Conservation (phyloP, 2,329 filamentous ascomycete genomes). For the Bretziella fagacearum region DNA sequence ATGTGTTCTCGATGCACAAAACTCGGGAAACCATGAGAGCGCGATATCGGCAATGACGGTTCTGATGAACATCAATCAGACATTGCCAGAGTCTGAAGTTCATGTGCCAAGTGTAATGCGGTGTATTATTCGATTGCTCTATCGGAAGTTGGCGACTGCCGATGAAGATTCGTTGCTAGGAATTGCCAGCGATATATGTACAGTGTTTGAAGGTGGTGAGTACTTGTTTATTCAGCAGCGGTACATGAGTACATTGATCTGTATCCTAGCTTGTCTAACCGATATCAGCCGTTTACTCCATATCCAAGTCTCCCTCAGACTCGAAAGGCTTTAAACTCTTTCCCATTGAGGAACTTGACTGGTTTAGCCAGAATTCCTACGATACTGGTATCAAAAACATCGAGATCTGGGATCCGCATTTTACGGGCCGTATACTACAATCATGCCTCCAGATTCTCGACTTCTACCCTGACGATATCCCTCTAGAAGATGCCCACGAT, state of each 20-base stretch:
- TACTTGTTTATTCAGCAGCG: too few relatives aligned
- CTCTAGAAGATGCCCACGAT: slow-evolving; percentile 27
- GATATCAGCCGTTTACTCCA: slow-evolving; percentile 27
- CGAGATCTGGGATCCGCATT: slow-evolving; percentile 33
- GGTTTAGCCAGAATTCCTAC: slow-evolving; percentile 72
- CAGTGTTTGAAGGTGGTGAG: slow-evolving; percentile 30
- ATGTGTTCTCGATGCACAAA: slow-evolving; percentile 61
- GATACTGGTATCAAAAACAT: slow-evolving; percentile 53
- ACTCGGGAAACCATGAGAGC: slow-evolving; percentile 42
- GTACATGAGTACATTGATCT: not conserved
- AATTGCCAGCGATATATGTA: slow-evolving; percentile 35
- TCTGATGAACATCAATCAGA: slow-evolving; percentile 19
- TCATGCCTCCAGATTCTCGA: slow-evolving; percentile 36
- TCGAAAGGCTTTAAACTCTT: slow-evolving; percentile 34
- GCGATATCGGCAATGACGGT: slow-evolving; percentile 27
- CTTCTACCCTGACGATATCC: slow-evolving; percentile 32
- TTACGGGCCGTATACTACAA: slow-evolving; percentile 38
- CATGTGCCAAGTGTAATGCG: slow-evolving; percentile 25
- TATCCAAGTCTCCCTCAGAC: slow-evolving; percentile 24
- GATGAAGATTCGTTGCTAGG: slow-evolving; percentile 16
- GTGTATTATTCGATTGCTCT: slow-evolving; percentile 36
- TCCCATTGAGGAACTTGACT: slow-evolving; percentile 51
- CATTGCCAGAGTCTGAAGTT: slow-evolving; percentile 15
- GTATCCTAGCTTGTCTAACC: slow-evolving; percentile 9
- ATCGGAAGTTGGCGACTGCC: slow-evolving; percentile 25